Evolutionary conservation across 306 rosid species (phyloP), one percentile per base, ranked within the genome.

Genomic region (Vigna mungo): DNA sequence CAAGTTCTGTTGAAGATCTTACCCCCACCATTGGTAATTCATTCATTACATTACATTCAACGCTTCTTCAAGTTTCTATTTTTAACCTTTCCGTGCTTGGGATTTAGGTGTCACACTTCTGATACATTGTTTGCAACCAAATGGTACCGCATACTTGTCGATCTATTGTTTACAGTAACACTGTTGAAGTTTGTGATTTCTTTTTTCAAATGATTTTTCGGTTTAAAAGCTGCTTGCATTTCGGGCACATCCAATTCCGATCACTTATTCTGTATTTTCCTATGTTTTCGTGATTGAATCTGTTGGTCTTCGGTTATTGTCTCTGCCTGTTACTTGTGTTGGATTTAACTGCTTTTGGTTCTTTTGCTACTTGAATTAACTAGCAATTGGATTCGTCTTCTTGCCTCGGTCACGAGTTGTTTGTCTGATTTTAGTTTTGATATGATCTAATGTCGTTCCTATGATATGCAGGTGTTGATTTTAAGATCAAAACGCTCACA

Each of bases 11-110:
- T 8, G 95, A 88, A 34, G 86, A 92, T 86, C 96, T 92, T 68
- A 73, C 97, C 14, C 98, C 98, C 60, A 95, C 98, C 68, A 95
- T 95, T 79, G 98, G 98, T 92, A 79, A 10, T 67, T 71, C 30
- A 14, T 49, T 79, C 47, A 18, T 5, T 10, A 30, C 32, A 2
- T 5, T 5, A 30, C 32, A 10, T 37, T 64, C 4, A 32, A 6
- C 16, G 27, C 21, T 7, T 27, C 7, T 7, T 27, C 7, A 30
- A 30, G 34, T 41, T 71, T 79, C 17, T 30, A 27, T 49, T 23
- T 54, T 65, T 44, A 54, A 20, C 64, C 46, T 61, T 18, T 64
- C 6, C 79, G 27, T 27, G 74, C 68, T 27, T 46, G 16, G 32
- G 51, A 15, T 43, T 72, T 74, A 16, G 7, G 46, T 72, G 76